Base-by-base conservation (phyloP, 2,329 filamentous ascomycete genomes). In the Clarireedia hainanense region DNA sequence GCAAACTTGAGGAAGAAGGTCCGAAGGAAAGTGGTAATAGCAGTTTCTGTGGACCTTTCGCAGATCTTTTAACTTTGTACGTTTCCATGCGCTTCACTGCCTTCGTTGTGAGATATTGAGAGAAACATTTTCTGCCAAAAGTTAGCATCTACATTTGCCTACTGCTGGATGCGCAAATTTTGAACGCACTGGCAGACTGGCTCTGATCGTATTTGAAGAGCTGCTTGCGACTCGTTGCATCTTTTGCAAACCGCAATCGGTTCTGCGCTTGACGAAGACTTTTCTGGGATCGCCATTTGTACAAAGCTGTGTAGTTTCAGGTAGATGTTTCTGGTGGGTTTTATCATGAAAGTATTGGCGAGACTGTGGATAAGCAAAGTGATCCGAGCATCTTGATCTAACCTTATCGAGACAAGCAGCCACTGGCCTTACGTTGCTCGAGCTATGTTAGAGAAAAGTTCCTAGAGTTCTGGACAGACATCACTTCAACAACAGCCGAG, bases 11-110 rank as follows among this genome's bases (percentile, higher is more conserved):
- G 0, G 92, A 97, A 1, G 88, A 94, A 1, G 87, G 75, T 0
- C 94, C 92, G 65, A 90, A 85, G 0, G 91, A 96, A 1, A 96
- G 74, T 5, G 91, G 89, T 20, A 96, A 74, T 17, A 96, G 74
- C 48, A 96, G 80, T 66, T 68, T 73, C 62, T 65, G 61, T 65
- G 67, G 59, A 65, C 69, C 57, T 50, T 69, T 67, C 53, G 67
- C 61, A 40, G 65, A 64, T 27, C 60, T 68, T 39, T 73, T 72
- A 39, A 83, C 76, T 47, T 80, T 76, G 67, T 85, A 88, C 42
- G 77, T 76, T 63, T 86, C 83, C 74, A 88, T 81, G 48, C 91
- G 88, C 71, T 92, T 92, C 63, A 89, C 80, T 58, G 85, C 79
- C 72, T 97, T 97, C 62, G 81, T 84, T 58, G 81, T 76, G 55